Percentiles rank a stretch among this genome's conserved stretches.
phyloP scores from a whole-genome alignment of 2,329 filamentous ascomycete genomes.

The Alternaria brassicae region DNA sequence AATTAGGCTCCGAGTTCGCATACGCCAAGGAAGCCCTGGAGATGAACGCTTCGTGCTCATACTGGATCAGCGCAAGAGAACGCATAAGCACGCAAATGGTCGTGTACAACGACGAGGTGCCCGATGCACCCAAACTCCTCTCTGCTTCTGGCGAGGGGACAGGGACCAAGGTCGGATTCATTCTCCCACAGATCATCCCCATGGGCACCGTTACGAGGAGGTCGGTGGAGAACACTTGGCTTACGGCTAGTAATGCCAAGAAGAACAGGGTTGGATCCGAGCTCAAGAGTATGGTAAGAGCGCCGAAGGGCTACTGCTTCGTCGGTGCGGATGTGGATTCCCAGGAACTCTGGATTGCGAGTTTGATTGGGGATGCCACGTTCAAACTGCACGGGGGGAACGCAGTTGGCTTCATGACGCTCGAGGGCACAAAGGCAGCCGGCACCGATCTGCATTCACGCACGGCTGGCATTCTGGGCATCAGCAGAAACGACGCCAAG shows the following conservation, averaged over 20 bases:
- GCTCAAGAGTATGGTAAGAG: constrained; percentile 94
- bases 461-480: constrained; percentile 89
- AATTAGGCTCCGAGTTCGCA: constrained; percentile 81
- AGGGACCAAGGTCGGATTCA: constrained; percentile 70
- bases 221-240: constrained; percentile 97
- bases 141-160: constrained; percentile 31
- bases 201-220: constrained; percentile 97
- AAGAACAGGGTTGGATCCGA: constrained; percentile 95
- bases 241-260: constrained; percentile 97
- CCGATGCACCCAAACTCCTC: constrained; percentile 25
- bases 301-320: constrained; percentile 88
- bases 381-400: constrained; percentile 96
- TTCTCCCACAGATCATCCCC: constrained; percentile 92
- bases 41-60: constrained; percentile 98
- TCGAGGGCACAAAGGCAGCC: constrained; percentile 92
- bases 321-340: constrained; percentile 98
- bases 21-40: constrained; percentile 95
- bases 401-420: constrained; percentile 97
- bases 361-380: constrained; percentile 89
- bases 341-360: constrained; percentile 97
- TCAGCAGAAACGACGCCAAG: constrained; percentile 93
- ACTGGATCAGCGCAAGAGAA: constrained; percentile 97
- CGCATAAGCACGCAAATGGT: constrained; percentile 97
- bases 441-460: constrained; percentile 95
- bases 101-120: constrained; percentile 75